Evolutionary conservation across 768 basidiomycete species (phyloP), one percentile per base, ranked within the genome.

Genomic region (Mycena metata): DNA sequence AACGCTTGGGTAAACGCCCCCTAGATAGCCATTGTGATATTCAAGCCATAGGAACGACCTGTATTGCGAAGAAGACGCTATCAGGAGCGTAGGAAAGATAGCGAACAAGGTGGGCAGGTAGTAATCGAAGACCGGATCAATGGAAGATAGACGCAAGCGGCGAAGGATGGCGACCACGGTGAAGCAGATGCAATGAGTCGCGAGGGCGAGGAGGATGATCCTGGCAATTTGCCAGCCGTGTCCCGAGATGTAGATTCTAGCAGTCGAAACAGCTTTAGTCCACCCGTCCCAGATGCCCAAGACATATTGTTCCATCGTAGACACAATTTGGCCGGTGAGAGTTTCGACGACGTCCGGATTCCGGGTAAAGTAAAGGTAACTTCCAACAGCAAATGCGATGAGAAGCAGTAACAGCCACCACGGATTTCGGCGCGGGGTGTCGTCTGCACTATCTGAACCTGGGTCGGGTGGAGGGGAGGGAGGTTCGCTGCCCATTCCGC

Each of bases 391-490:
- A 7, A 23, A 1, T 12, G 15, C 15, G 23, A 60, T 10, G 3
- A 56, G 55, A 6, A 41, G 15, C 15, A 60, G 30, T 17, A 47
- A n/a, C 45, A 45, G 47, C 33, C 33, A 5, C 58, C 58, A 60
- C 16, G 30, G 6, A 16, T 21, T 49, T 21, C 21, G 33, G 12
- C 46, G 46, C 21, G 46, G 58, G 6, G 8, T 13, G 8, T 60
- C 23, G 12, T 36, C 41, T 12, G 35, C 23, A 46, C n/a, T n/a
- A n/a, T n/a, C n/a, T n/a, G n/a, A n/a, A n/a, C n/a, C n/a, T n/a
- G n/a, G n/a, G n/a, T n/a, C 58, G 46, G 58, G 35, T 11, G 58
- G 58, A 60, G 58, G 58, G 1, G 58, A 60, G 13, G 58, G 58
- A 49, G 45, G 46, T 33, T 46, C 42, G n/a, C 10, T 17, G 45